A percentile compares a stretch with the other conserved stretches of the same genome.
phyloP scores from a whole-genome alignment of 2,329 filamentous ascomycete genomes.

The Cytospora mali region DNA sequence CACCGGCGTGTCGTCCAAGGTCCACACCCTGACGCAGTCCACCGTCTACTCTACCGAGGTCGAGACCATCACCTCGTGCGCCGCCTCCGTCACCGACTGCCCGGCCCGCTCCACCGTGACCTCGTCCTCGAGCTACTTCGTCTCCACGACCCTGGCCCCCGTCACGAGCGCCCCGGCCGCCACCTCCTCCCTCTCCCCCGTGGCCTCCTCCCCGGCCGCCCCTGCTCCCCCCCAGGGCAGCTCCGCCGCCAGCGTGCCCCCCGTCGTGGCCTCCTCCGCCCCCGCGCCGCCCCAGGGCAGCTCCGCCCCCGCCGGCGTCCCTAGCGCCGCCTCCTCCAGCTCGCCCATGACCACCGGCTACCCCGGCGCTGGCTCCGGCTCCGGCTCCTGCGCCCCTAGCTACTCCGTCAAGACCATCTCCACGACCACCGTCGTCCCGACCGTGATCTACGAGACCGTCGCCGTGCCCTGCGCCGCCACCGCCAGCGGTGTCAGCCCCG shows the following conservation, averaged over 20 bases:
- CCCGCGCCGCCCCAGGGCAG: slow-evolving; percentile 24
- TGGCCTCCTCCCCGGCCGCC: slow-evolving; percentile 27
- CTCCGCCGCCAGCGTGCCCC: slow-evolving; percentile 35
- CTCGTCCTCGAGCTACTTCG: slow-evolving; percentile 42
- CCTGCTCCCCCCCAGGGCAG: slow-evolving; percentile 21
- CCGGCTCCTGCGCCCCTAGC: slow-evolving; percentile 38
- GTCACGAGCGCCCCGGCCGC: slow-evolving; percentile 36
- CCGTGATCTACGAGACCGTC: slow-evolving; percentile 55
- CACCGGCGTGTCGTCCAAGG: slow-evolving; percentile 54
- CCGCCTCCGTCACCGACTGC: slow-evolving; percentile 56
- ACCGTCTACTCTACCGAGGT: slow-evolving; percentile 61
- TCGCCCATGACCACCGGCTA: slow-evolving; percentile 28
- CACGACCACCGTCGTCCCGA: slow-evolving; percentile 59
- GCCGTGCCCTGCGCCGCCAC: slow-evolving; percentile 45
- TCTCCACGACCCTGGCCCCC: slow-evolving; percentile 43
- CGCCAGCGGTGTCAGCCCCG: slow-evolving; percentile 2
- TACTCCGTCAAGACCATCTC: slow-evolving; percentile 54
- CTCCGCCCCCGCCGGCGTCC: slow-evolving; percentile 24
- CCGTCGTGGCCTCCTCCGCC: slow-evolving; percentile 30
- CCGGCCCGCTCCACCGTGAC: slow-evolving; percentile 39
- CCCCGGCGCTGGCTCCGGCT: slow-evolving; percentile 29
- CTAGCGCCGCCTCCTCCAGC: slow-evolving; percentile 19
- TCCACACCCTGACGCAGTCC: slow-evolving; percentile 63
- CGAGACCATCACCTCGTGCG: slow-evolving; percentile 64
- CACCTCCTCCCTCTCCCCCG: slow-evolving; percentile 31